Evolutionary conservation across 2,329 filamentous ascomycete species (phyloP).

Genomic region (Coleophoma cylindrospora): DNA sequence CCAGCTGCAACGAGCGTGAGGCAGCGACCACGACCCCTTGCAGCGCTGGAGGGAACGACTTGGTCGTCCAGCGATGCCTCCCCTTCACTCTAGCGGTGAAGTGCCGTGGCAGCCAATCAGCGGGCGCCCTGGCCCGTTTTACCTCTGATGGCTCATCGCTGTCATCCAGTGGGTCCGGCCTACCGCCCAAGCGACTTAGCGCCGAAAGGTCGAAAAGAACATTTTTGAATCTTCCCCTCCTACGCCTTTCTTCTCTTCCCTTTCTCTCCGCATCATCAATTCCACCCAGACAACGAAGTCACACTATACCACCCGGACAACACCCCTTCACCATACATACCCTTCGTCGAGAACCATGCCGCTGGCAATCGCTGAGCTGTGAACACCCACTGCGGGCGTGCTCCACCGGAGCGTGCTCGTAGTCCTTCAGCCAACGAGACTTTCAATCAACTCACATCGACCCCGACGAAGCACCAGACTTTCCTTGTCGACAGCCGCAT

Average conservation of each 20-base stretch:
- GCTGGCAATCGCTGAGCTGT: conserved; percentile 85
- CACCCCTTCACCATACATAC: conserved; percentile 16
- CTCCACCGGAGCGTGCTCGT: conserved; percentile 52
- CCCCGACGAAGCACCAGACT: conserved; percentile 65
- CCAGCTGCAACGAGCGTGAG: too few species aligned
- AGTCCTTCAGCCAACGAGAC: conserved; percentile 85
- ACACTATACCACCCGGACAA: conserved; percentile 36
- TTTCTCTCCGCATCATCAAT: conserved; percentile 16
- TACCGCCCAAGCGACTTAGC: too few species aligned
- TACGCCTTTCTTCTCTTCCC: conserved; percentile 13
- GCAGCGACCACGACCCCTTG: too few species aligned
- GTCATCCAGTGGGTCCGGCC: too few species aligned
- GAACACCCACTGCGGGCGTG: conserved; percentile 78
- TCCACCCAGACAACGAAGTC: conserved; percentile 61
- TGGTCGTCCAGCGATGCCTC: too few species aligned
- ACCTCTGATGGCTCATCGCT: too few species aligned
- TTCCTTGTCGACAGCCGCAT: conserved; percentile 27
- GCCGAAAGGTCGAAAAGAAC: not conserved
- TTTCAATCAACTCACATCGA: conserved; percentile 54
- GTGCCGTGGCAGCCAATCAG: too few species aligned
- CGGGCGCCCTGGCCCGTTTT: too few species aligned
- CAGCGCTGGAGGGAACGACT: too few species aligned
- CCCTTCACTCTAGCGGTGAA: too few species aligned
- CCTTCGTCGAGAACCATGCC: conserved; percentile 73
- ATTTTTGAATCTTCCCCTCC: not conserved